These are phyloP conservation scores for Metschnikowia kofuensis DNA, from an alignment of 805 yeast species.

Conservation along the genomic window DNA sequence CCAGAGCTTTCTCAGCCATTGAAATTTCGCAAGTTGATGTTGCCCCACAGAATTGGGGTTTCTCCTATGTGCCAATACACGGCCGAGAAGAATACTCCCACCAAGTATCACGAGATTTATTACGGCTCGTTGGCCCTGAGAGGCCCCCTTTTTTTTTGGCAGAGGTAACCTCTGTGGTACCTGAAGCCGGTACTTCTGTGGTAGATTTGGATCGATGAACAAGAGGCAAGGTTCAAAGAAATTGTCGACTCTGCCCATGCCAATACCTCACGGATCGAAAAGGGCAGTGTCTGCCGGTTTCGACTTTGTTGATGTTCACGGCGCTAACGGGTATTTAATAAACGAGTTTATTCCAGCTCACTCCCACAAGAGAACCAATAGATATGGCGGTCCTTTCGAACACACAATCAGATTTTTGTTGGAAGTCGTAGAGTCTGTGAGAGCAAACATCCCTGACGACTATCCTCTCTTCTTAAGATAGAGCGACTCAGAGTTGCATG, in stretches of 20 bases:
- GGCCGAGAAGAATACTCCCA: slow-evolving; percentile 39
- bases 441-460: slow-evolving; percentile 33
- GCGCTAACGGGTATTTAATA: slow-evolving; percentile 60
- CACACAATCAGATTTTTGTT: slow-evolving; percentile 50
- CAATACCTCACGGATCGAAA: slow-evolving; percentile 39
- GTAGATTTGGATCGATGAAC: slow-evolving; percentile 40
- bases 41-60: slow-evolving; percentile 41
- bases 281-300: slow-evolving; percentile 30
- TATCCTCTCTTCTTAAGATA: slow-evolving; percentile 48
- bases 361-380: slow-evolving; percentile 55
- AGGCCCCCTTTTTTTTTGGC: slow-evolving; percentile 55
- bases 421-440: slow-evolving; percentile 47
- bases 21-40: slow-evolving; percentile 36
- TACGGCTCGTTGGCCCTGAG: slow-evolving; percentile 53
- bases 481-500: slow-evolving; percentile 43
- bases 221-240: slow-evolving; percentile 47
- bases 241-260: slow-evolving; percentile 46
- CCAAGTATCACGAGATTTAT: slow-evolving; percentile 47
- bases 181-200: slow-evolving; percentile 23
- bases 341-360: slow-evolving; percentile 45
- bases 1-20: slow-evolving; percentile 43
- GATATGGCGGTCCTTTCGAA: slow-evolving; percentile 62
- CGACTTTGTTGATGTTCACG: slow-evolving; percentile 65
- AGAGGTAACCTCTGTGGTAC: slow-evolving; percentile 56
- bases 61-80: slow-evolving; percentile 54